A percentile compares a stretch with the other conserved stretches of the same genome.
These are phyloP conservation scores for Irpex sp. DNA, from an alignment of 1,284 basidiomycete genomes.

Conservation along the genomic window DNA sequence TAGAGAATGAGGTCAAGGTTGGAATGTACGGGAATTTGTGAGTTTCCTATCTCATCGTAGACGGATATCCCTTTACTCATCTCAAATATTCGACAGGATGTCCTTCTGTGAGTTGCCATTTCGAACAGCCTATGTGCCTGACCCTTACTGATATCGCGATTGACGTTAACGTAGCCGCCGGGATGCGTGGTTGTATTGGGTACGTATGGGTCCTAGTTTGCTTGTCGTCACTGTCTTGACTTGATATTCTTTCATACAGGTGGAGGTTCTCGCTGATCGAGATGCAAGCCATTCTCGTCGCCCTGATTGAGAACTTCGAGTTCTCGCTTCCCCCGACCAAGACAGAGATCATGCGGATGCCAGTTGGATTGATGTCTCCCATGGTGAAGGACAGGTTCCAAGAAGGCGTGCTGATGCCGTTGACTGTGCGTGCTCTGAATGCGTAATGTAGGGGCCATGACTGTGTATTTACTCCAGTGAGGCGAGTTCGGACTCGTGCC, in stretches of 20 bases:
- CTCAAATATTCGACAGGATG: constrained; percentile 3
- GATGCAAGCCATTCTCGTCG: constrained; percentile 10
- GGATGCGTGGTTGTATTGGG: constrained; percentile 13
- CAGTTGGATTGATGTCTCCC: constrained; percentile 18
- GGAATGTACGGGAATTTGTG: constrained; percentile 5
- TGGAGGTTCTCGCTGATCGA: constrained; percentile 15
- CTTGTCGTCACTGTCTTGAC: not conserved
- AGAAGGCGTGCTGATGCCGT: constrained; percentile 20
- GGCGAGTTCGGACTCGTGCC: no score
- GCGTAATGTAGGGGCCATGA: not conserved
- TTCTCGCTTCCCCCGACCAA: constrained; percentile 14
- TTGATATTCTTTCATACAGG: not conserved
- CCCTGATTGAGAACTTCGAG: constrained; percentile 11
- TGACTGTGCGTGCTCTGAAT: constrained; percentile 3
- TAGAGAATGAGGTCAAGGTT: constrained; percentile 8
- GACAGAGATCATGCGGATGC: constrained; percentile 19
- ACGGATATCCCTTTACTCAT: not conserved
- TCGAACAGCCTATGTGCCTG: not conserved
- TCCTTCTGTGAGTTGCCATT: constrained; percentile 9
- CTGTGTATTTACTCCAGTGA: not conserved
- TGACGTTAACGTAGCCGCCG: constrained; percentile 6
- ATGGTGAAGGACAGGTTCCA: constrained; percentile 17
- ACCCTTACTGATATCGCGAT: not conserved
- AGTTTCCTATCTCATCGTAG: not conserved
- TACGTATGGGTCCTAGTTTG: not conserved